A percentile compares a stretch with the other conserved stretches of the same genome.
Evolutionary conservation across 164 flowering plant genomes (phyloP).

Genomic region (Taxillus chinensis): DNA sequence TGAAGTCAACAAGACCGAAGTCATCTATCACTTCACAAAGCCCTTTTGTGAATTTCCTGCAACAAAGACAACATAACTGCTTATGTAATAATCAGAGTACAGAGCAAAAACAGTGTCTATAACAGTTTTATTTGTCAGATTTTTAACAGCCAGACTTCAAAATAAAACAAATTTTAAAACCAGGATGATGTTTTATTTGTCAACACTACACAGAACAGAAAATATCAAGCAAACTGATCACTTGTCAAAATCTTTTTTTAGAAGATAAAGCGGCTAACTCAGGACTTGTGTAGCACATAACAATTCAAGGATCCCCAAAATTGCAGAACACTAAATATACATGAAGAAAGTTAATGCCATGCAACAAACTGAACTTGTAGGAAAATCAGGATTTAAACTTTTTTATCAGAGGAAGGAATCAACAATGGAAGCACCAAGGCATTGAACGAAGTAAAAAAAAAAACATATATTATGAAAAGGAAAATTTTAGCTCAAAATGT

Average conservation of each 20-base stretch:
- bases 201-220: neutral
- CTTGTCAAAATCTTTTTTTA: neutral
- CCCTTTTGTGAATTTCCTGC: slow-evolving; percentile 86
- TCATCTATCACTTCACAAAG: slow-evolving; percentile 79
- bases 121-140: neutral
- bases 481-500: too few species aligned
- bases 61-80: slow-evolving; percentile 6
- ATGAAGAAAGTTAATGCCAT: too few species aligned
- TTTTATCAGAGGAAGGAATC: too few species aligned
- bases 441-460: too few species aligned
- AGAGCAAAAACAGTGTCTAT: neutral
- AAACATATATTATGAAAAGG: too few species aligned
- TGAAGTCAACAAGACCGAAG: slow-evolving; percentile 60
- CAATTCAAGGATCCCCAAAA: too few species aligned
- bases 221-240: neutral
- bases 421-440: too few species aligned
- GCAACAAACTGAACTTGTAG: too few species aligned
- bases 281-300: too few species aligned
- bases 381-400: too few species aligned
- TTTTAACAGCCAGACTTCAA: neutral
- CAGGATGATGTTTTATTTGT: neutral
- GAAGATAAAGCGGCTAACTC: neutral
- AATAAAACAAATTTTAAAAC: neutral
- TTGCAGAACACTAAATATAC: too few species aligned
- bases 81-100: neutral